Base-by-base conservation (phyloP, 2,329 filamentous ascomycete genomes). In the Aspergillus sp. region DNA sequence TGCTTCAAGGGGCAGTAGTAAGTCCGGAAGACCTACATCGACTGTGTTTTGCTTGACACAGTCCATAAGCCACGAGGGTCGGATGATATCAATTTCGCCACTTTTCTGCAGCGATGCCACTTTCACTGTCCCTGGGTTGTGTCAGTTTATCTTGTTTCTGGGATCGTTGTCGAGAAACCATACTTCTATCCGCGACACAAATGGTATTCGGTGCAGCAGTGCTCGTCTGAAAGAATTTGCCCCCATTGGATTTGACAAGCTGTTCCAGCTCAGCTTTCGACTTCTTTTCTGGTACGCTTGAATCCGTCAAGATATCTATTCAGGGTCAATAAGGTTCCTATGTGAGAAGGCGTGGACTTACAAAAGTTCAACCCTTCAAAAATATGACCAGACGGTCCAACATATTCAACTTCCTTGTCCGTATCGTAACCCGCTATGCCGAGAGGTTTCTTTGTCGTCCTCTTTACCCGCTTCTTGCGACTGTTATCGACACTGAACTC, bases 241-340 rank as follows among this genome's bases (percentile, higher is more conserved):
- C 93, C 3, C 91, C 91, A 52, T 96, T 83, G 4, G 83, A 79
- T 66, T 93, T 95, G 58, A 97, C 79, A 1, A 95, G 68, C 7
- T 80, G 74, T 66, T 97, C 90, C 1, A 98, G 72, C 53, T 94
- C 84, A 0, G 78, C 74, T 66, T 95, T 96, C 5, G 78, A 79
- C 64, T 82, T 89, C 67, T 88, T 93, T 20, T 74, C 70, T 0
- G 88, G 87, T 38, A 79, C 75, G 1, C 77, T 63, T 23, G 85
- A 83, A 45, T 94, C 90, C 1, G 86, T 90, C 62, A 96, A 78
- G 17, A 97, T 79, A 60, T 73, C 74, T 76, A 10, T 44, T 17
- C 2, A 5, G 17, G 25, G 30, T 58, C 27, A 60, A 46, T 23
- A 53, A 38, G 22, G 39, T 25, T 13, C 12, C n/a, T 41, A 17